These are phyloP conservation scores for Rhodocollybia butyracea DNA, from an alignment of 768 basidiomycete genomes.

Conservation along the genomic window DNA sequence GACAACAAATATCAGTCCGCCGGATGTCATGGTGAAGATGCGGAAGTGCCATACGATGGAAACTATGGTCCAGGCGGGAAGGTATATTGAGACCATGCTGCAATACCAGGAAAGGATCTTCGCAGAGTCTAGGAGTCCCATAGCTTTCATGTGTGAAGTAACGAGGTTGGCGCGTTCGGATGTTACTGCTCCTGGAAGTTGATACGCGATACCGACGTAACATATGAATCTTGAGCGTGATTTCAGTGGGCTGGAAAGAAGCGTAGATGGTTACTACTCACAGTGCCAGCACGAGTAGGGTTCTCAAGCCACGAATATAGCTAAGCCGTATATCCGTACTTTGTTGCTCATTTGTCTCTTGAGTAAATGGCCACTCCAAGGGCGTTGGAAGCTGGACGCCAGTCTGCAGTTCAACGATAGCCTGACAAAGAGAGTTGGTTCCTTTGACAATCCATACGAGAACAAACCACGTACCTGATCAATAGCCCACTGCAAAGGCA, in stretches of 20 bases:
- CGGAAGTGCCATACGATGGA: constrained; percentile 60
- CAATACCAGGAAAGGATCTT: constrained; percentile 70
- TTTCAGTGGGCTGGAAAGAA: not conserved
- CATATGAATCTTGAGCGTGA: constrained; percentile 51
- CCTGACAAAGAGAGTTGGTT: constrained; percentile 34
- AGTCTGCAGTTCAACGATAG: constrained; percentile 67
- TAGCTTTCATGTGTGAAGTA: constrained; percentile 73
- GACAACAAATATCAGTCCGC: constrained; percentile 56
- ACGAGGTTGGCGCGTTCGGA: constrained; percentile 62
- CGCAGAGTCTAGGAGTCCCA: constrained; percentile 74
- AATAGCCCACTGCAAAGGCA: constrained; percentile 77
- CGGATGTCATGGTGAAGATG: constrained; percentile 62
- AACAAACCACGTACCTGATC: constrained; percentile 48
- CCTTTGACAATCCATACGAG: not conserved
- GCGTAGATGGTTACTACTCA: constrained; percentile 26
- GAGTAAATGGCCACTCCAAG: constrained; percentile 69
- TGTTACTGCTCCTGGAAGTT: constrained; percentile 68
- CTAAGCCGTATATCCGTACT: constrained; percentile 51
- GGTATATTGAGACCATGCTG: constrained; percentile 61
- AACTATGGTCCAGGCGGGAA: constrained; percentile 75
- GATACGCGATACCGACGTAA: constrained; percentile 74
- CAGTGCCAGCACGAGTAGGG: constrained; percentile 66
- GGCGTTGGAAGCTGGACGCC: constrained; percentile 55
- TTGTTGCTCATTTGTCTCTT: constrained; percentile 66
- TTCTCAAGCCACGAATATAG: constrained; percentile 55